Evolutionary conservation across 1,284 basidiomycete genomes (phyloP).

Genomic region (Apiotrichum akiyoshidainum): DNA sequence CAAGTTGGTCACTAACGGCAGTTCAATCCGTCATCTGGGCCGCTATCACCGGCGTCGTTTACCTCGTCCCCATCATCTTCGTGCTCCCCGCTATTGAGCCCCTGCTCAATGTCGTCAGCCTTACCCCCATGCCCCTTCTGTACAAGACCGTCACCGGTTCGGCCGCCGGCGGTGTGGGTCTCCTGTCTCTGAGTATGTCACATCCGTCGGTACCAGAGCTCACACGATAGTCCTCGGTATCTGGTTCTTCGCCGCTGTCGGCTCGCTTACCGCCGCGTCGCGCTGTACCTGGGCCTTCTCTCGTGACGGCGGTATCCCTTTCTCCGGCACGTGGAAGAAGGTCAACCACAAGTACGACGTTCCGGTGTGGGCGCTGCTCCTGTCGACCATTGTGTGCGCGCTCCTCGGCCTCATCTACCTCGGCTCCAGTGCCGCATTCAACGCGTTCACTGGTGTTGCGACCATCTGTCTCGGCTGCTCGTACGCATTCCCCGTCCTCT

Average conservation of each 20-base stretch:
- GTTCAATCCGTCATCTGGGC: constrained; percentile 52
- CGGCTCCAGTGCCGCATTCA: constrained; percentile 46
- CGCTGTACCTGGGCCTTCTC: constrained; percentile 38
- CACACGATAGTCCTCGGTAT: constrained; percentile 48
- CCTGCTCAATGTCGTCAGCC: constrained; percentile 47
- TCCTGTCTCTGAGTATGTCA: constrained; percentile 50
- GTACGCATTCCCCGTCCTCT: constrained; percentile 50
- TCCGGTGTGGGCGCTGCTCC: constrained; percentile 49
- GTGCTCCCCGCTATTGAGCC: constrained; percentile 48
- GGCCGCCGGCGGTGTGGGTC: constrained; percentile 51
- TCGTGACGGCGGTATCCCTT: constrained; percentile 53
- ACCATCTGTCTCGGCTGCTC: constrained; percentile 44
- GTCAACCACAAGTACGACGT: constrained; percentile 47
- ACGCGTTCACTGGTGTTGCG: constrained; percentile 45
- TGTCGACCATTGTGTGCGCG: constrained; percentile 48
- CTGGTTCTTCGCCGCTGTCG: constrained; percentile 53
- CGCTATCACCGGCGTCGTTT: constrained; percentile 52
- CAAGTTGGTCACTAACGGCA: neutral
- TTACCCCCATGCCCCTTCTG: constrained; percentile 53
- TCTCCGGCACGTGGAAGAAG: constrained; percentile 38
- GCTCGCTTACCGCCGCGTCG: constrained; percentile 46
- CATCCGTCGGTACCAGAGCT: neutral
- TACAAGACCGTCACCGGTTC: constrained; percentile 53
- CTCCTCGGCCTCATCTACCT: constrained; percentile 51
- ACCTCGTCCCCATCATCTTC: constrained; percentile 53